Base-by-base conservation (phyloP, 2,329 filamentous ascomycete genomes). In the Coniella lustricola region DNA sequence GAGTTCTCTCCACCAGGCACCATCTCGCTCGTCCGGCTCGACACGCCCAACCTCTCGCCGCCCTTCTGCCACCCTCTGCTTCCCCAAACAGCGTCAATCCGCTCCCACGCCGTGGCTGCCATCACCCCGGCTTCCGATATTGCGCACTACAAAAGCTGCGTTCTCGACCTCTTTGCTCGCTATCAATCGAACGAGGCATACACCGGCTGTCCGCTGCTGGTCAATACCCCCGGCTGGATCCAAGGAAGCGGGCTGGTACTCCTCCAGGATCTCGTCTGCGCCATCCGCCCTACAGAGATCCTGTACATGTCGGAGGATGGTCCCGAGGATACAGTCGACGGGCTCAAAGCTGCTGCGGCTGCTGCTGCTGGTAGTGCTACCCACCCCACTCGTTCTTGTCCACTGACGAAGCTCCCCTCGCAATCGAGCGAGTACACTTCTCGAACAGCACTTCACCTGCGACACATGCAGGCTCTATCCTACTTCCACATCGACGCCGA, bases 211-310 rank as follows among this genome's bases (percentile, higher is more conserved):
- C 81, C 85, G 0, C 66, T 90, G 0, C 64, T 91, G 7, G 73
- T 91, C 57, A 90, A 91, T 60, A 86, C 83, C 0, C 80, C 85
- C 1, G 84, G 85, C 3, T 89, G 85, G 82, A 76, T 87, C 20
- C 77, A 83, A 50, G 84, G 84, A 1, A 81, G 84, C 0, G 85
- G 85, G 0, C 71, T 88, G 0, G 79, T 83, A 54, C 67, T 87
- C 0, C 65, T 90, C 0, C 67, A 73, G 5, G 72, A 77, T 10
- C 63, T 90, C 4, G 73, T 85, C 31, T 55, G 63, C 4, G 67
- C 65, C 14, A 64, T 81, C 7, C 70, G 69, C 21, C 79, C 84
- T 1, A 76, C 76, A 1, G 75, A 85, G 50, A 71, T 87, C 2
- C 64, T 90, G 17, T 84, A 87, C 63, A 78, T 90, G 71, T 85